Percentiles rank a stretch among this genome's conserved stretches.
These are phyloP conservation scores for Russula vinacea DNA, from an alignment of 768 basidiomycete genomes.

Conservation along the genomic window DNA sequence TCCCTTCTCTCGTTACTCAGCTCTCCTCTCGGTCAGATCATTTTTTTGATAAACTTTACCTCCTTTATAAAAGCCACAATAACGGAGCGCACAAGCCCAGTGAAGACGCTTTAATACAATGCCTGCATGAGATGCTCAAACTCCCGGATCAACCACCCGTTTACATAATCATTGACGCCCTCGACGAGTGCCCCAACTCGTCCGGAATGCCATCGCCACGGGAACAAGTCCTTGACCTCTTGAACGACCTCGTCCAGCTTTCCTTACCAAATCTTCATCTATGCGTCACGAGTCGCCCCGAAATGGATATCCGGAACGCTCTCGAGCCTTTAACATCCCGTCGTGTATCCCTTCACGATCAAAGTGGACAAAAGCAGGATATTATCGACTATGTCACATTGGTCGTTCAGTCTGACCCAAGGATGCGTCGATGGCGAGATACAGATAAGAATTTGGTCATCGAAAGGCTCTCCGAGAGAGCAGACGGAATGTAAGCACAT, in stretches of 20 bases:
- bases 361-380: slow-evolving; percentile 8
- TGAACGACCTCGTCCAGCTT: background rate
- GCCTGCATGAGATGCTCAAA: slow-evolving; percentile 8
- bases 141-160: background rate
- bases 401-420: background rate
- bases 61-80: background rate
- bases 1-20: slow-evolving; percentile 8
- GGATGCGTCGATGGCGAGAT: background rate
- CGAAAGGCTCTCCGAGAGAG: background rate
- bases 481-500: slow-evolving; percentile 7
- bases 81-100: background rate
- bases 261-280: slow-evolving; percentile 5
- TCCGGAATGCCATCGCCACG: background rate
- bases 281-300: slow-evolving; percentile 6
- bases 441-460: background rate
- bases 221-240: background rate
- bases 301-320: background rate
- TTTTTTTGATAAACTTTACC: background rate
- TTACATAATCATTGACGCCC: slow-evolving; percentile 9
- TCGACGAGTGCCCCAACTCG: slow-evolving; percentile 10
- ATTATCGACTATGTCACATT: background rate
- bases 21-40: background rate
- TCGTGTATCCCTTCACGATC: slow-evolving; percentile 1
- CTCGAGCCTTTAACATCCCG: background rate
- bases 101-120: background rate